Base-by-base conservation (phyloP, 116 monocot genomes). In the Cymodocea nodosa region DNA sequence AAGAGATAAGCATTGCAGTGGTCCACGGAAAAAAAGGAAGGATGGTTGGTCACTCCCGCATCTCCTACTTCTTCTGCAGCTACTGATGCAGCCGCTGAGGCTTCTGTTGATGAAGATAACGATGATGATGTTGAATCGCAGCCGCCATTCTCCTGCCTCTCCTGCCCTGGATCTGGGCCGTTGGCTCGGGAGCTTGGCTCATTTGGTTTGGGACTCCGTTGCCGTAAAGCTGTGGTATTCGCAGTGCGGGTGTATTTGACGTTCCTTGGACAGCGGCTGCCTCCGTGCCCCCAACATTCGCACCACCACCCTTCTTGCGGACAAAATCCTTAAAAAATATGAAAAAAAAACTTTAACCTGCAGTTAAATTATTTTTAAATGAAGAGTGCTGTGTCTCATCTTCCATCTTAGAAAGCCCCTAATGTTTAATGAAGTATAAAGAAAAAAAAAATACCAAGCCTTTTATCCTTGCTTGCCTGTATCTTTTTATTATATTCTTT, bases 271-370 rank as follows among this genome's bases (percentile, higher is more conserved):
- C 40, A 17, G 69, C 6, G 59, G 58, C 58, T 50, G 69, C 59
- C 59, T 59, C 69, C 58, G 10, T 69, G 58, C 56, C 23, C 48
- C 58, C 57, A 59, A 59, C 69, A 69, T 69, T 59, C 69, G 44
- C 69, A 69, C 69, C 2, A 49, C 8, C 16, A 17, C 40, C 35
- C 35, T 9, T 64, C 48, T 12, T 64, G 10, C 39, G 23, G 23
- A 1, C 40, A 30, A 1, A 1, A 30, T 30, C 30, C 3, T 30
- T 30, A 30, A 30, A 49, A 64, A 23, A 64, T 23, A 64, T 2
- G 14, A 18, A 35, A 35, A 35, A 14, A 18, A 37, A 23, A 15
- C 36, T 15, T 17, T 36, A 61, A 15, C 15, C 37, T 37, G 12
- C 36, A 35, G 17, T 6, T n/a, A 16, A 5, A n/a, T n/a, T n/a